A percentile compares a stretch with the other conserved stretches of the same genome.
Evolutionary conservation across 2,329 filamentous ascomycete species (phyloP).

Genomic region (Pyrenochaeta sp.): DNA sequence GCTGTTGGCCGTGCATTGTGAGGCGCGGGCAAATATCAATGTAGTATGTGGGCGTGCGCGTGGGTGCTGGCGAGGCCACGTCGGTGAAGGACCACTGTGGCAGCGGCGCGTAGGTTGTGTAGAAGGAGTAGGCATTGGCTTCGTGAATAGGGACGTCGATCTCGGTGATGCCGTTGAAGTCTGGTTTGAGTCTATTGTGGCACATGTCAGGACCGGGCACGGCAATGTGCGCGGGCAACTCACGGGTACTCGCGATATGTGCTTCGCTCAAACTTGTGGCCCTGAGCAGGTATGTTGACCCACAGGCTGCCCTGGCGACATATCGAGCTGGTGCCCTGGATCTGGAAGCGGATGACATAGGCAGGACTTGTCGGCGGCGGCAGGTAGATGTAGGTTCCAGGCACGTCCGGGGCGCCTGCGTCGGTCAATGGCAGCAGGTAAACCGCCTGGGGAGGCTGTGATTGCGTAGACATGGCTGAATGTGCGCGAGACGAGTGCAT

Average conservation of each 20-base stretch:
- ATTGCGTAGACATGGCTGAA: conserved; percentile 32
- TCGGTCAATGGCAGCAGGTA: conserved; percentile 92
- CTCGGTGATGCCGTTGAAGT: conserved; percentile 91
- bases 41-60: conserved; percentile 81
- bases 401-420: conserved; percentile 87
- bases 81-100: conserved; percentile 75
- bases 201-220: no score
- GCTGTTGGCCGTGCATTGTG: conserved; percentile 72
- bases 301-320: conserved; percentile 93
- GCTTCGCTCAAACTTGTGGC: conserved; percentile 76
- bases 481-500: conserved; percentile 13
- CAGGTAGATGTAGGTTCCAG: conserved; percentile 90
- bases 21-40: conserved; percentile 90
- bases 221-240: conserved; percentile 45
- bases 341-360: conserved; percentile 84
- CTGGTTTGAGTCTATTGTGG: conserved; percentile 78
- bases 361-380: conserved; percentile 76
- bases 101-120: conserved; percentile 88
- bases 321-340: conserved; percentile 94
- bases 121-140: conserved; percentile 91
- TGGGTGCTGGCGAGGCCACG: conserved; percentile 60
- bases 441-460: conserved; percentile 55
- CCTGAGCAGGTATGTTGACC: conserved; percentile 90
- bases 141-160: conserved; percentile 86
- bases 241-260: conserved; percentile 90